These are phyloP conservation scores for Xanthoceras sorbifolium DNA, from an alignment of 345 rosid species.

Conservation along the genomic window DNA sequence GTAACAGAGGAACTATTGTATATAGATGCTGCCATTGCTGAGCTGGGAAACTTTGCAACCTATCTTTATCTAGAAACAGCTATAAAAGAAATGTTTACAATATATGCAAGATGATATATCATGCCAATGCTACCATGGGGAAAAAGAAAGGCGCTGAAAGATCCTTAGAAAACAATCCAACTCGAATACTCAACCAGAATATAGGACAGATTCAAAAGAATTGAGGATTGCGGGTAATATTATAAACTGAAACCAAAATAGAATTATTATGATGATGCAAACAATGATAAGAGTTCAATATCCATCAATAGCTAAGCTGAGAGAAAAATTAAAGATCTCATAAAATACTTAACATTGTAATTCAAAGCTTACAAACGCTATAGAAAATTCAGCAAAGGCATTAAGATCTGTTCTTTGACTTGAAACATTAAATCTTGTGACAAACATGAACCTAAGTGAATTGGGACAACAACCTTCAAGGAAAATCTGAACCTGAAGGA, in stretches of 20 bases:
- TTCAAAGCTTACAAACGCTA: conserved; percentile 11
- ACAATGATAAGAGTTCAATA: not conserved
- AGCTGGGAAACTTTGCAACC: no score
- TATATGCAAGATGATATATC: no score
- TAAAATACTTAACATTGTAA: conserved; percentile 13
- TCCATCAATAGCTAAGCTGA: not conserved
- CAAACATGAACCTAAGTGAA: conserved; percentile 1
- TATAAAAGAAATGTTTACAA: no score
- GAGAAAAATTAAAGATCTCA: conserved; percentile 17
- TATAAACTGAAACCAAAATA: not conserved
- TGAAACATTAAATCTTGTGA: conserved; percentile 1
- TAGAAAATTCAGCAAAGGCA: conserved; percentile 4
- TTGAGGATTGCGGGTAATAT: not conserved
- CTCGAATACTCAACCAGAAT: not conserved
- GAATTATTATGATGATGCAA: not conserved
- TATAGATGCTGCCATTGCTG: no score
- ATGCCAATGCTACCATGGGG: no score
- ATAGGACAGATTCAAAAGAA: no score
- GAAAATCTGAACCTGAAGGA: conserved; percentile 49
- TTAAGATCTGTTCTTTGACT: not conserved
- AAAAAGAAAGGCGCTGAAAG: no score
- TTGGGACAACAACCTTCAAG: conserved; percentile 31
- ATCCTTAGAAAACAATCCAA: no score
- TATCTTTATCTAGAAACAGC: no score
- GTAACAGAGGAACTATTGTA: no score